Evolutionary conservation across 2,329 filamentous ascomycete species (phyloP).

Genomic region (Nannizziopsis barbatae): DNA sequence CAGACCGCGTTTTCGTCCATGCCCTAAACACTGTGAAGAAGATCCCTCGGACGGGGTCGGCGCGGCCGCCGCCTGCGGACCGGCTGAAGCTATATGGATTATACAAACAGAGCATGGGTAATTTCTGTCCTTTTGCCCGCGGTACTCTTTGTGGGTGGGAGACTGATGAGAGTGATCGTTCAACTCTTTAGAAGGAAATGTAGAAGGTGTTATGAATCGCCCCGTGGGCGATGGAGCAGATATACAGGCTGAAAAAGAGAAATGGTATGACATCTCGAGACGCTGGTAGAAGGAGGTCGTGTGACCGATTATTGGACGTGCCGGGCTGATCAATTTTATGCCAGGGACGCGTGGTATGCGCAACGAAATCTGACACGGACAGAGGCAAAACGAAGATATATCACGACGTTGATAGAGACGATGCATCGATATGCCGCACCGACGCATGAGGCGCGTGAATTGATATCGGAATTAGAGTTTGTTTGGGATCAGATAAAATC

Average conservation of each 20-base stretch:
- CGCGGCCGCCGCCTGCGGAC: slow-evolving; percentile 73
- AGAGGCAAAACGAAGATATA: slow-evolving; percentile 87
- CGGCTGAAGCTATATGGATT: slow-evolving; percentile 89
- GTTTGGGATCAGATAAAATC: slow-evolving; percentile 97
- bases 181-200: slow-evolving; percentile 78
- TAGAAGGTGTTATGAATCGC: slow-evolving; percentile 83
- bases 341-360: slow-evolving; percentile 82
- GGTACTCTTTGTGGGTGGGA: neutral
- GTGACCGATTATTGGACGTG: neutral
- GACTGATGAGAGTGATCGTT: slow-evolving; percentile 17
- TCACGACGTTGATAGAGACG: slow-evolving; percentile 85
- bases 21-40: slow-evolving; percentile 98
- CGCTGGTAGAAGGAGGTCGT: slow-evolving; percentile 3
- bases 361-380: slow-evolving; percentile 75
- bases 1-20: slow-evolving; percentile 97
- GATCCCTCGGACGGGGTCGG: slow-evolving; percentile 83
- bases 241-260: slow-evolving; percentile 46
- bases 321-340: neutral
- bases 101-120: slow-evolving; percentile 96
- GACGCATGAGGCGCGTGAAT: slow-evolving; percentile 68
- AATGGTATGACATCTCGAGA: slow-evolving; percentile 45
- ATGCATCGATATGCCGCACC: slow-evolving; percentile 90
- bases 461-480: slow-evolving; percentile 93
- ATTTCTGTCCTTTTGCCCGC: slow-evolving; percentile 13
- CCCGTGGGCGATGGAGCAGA: slow-evolving; percentile 48